Conservation (phyloP, 139 green algal genomes). For the Closterium sp. region DNA sequence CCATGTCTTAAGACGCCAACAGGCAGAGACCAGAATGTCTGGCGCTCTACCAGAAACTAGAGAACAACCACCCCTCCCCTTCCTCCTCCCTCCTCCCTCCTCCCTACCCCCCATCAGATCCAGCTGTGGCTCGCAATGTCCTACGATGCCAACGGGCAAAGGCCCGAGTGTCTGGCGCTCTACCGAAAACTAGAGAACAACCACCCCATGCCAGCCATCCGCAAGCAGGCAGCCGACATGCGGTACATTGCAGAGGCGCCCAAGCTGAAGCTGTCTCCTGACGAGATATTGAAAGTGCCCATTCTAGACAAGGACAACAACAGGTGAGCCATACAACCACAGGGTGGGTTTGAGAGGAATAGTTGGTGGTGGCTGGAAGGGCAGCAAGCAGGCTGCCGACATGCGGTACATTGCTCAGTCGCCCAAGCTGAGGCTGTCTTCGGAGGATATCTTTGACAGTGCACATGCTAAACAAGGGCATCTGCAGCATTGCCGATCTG, state of each 20-base stretch:
- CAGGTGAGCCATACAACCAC: constrained; percentile 24
- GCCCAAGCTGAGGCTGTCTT: constrained; percentile 48
- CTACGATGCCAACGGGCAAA: constrained; percentile 36
- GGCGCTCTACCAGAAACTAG: constrained; percentile 47
- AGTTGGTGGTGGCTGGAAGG: not conserved
- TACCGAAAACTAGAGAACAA: constrained; percentile 42
- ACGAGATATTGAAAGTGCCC: constrained; percentile 49
- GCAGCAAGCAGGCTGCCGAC: constrained; percentile 36
- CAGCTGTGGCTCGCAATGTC: constrained; percentile 55
- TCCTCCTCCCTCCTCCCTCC: not conserved
- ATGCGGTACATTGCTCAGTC: constrained; percentile 50
- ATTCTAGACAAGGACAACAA: constrained; percentile 42
- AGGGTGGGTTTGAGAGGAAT: not conserved
- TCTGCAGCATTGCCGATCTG: no score
- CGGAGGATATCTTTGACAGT: constrained; percentile 49
- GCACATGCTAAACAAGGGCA: constrained; percentile 37
- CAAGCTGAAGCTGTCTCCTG: constrained; percentile 50
- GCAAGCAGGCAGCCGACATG: constrained; percentile 40
- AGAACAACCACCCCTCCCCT: constrained; percentile 21
- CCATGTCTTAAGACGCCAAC: constrained; percentile 50
- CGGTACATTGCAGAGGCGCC: constrained; percentile 53
- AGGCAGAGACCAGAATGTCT: constrained; percentile 42
- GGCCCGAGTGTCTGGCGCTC: constrained; percentile 42
- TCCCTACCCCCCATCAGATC: constrained; percentile 23
- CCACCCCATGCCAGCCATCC: constrained; percentile 37